Base-by-base conservation (phyloP, 768 basidiomycete genomes). In the Zangia roseola region DNA sequence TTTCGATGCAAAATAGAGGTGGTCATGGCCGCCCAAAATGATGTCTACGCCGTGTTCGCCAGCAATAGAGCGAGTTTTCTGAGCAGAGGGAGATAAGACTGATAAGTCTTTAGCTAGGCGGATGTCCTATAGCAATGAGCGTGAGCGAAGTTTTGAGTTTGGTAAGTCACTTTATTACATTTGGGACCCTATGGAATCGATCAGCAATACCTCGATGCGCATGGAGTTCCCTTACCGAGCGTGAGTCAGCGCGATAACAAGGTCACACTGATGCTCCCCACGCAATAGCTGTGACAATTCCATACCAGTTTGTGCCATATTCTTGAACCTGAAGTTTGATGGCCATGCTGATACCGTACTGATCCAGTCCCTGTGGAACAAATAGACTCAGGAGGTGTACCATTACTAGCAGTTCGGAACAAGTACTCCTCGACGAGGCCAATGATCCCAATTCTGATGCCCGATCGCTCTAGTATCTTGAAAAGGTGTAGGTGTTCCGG, bases 341-440 rank as follows among this genome's bases (percentile, higher is more conserved):
- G 90, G 91, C 90, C 91, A 94, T 2, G 89, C 82, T 0, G 90
- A 75, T 7, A 94, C 84, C 2, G 91, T 92, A 17, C 76, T 75
- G 43, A 93, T 91, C 91, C 91, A 93, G 57, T 89, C 88, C 61
- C 89, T 92, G 30, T 31, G 14, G 10, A 9, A 30, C 8, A 6
- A 10, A 30, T 9, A 3, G 30, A 31, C 13, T 3, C 14, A 31
- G 14, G 30, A 10, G 1, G 7, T 31, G 30, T 14, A 28, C 16
- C 31, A 31, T 4, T 28, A 12, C 28, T 13, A 31, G 31, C 16
- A 16, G 31, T 16, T 31, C 39, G 33, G 12, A 33, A 21, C 9
- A 9, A 30, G 17, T 10, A 59, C 93, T 88, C 75, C 67, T 97
- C 93, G 1, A 94, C 88, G 0, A 97, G 77, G 3, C 93, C 93